Evolutionary conservation across 169 alveolate species (phyloP).

Genomic region (Pseudocohnilembus persalinus): DNA sequence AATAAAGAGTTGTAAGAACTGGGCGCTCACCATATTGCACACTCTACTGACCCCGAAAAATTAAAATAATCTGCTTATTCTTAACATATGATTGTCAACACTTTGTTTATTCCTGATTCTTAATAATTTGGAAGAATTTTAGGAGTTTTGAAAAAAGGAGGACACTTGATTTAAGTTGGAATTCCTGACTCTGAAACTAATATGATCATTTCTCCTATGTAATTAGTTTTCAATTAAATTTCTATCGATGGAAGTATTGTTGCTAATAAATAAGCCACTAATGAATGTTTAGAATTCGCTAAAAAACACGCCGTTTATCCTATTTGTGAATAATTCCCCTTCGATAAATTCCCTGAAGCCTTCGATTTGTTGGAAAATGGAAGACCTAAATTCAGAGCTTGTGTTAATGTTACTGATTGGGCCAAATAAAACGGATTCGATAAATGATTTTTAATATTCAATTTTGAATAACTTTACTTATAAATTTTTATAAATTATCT

Average conservation of each 20-base stretch:
- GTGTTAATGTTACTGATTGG: slow-evolving; percentile 50
- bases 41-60: slow-evolving; percentile 37
- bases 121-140: slow-evolving; percentile 27
- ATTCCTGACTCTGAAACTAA: slow-evolving; percentile 39
- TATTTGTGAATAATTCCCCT: slow-evolving; percentile 39
- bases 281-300: slow-evolving; percentile 52
- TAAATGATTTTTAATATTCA: too few species aligned
- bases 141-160: slow-evolving; percentile 38
- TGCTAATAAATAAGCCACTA: slow-evolving; percentile 53
- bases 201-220: slow-evolving; percentile 23
- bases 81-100: slow-evolving; percentile 50
- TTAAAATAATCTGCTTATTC: slow-evolving; percentile 26
- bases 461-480: too few species aligned
- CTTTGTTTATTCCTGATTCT: slow-evolving; percentile 38
- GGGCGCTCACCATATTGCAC: slow-evolving; percentile 58
- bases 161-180: slow-evolving; percentile 53
- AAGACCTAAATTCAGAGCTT: slow-evolving; percentile 47
- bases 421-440: slow-evolving; percentile 46
- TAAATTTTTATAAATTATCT: too few species aligned
- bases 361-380: slow-evolving; percentile 48
- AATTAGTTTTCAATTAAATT: slow-evolving; percentile 38
- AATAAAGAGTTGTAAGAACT: slow-evolving; percentile 37
- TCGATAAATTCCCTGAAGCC: slow-evolving; percentile 56
- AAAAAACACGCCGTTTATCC: slow-evolving; percentile 54
- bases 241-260: slow-evolving; percentile 45